Conservation (phyloP, 257 asterid species). For the Solanum lycopersicoides region DNA sequence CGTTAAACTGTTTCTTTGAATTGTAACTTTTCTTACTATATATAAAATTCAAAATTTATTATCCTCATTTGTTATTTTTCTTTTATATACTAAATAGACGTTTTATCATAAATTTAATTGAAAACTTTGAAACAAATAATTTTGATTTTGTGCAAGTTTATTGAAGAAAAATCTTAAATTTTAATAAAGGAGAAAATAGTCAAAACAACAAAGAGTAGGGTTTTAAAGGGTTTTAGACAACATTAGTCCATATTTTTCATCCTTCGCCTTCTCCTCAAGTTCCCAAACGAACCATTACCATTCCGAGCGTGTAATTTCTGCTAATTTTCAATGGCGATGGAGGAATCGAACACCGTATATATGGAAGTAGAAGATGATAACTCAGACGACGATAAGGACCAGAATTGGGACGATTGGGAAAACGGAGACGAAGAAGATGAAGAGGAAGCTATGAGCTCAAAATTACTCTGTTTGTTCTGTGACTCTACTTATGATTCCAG, state of each 20-base stretch:
- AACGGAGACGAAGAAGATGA: slow-evolving; percentile 18
- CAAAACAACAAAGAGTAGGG: neutral
- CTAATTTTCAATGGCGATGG: slow-evolving; percentile 11
- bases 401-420: slow-evolving; percentile 38
- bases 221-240: neutral
- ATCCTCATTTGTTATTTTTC: no score
- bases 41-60: no score
- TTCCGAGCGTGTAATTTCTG: neutral
- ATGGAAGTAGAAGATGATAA: slow-evolving; percentile 8
- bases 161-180: no score
- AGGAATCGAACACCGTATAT: neutral
- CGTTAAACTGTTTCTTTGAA: neutral
- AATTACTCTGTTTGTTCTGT: slow-evolving; percentile 68
- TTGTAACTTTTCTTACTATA: no score
- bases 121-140: no score
- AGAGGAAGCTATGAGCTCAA: slow-evolving; percentile 8
- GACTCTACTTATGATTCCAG: slow-evolving; percentile 32
- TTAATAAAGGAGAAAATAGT: neutral
- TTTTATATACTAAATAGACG: no score
- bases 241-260: neutral
- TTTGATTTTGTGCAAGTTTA: neutral
- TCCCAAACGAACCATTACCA: neutral
- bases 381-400: slow-evolving; percentile 14
- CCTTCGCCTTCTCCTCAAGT: neutral
- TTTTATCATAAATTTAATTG: no score